Evolutionary conservation across 208 protist species (phyloP), one percentile per base, ranked within the genome.

Genomic region (Wallacemonas sp.): DNA sequence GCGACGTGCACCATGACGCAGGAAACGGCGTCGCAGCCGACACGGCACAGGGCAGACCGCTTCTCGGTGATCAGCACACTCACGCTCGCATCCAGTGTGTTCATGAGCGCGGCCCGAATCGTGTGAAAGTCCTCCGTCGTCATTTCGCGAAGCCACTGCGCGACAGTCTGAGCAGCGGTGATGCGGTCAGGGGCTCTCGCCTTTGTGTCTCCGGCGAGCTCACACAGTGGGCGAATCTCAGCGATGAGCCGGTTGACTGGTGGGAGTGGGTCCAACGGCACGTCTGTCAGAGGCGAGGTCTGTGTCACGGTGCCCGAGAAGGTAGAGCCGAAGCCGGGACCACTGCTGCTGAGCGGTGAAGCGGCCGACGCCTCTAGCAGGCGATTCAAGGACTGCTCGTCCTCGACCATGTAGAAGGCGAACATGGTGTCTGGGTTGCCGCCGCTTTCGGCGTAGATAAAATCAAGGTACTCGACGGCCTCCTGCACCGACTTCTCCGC

Each of bases 391-490:
- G 84, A 80, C n/a, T 46, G 50, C 32, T 75, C 78, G 50, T 93
- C 87, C 46, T 93, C 90, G 32, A 89, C 87, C 84, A 93, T 92
- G 69, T 93, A 95, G 24, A 95, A 84, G 42, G 71, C 67, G 34
- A 91, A 93, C 62, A 93, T 81, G 15, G 38, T 54, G 3, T 83
- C 74, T 17, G 67, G 44, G 59, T 78, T 73, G 57, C 78, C 78
- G 24, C 67, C 48, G 1, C 87, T 75, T 17, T 73, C 58, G 58
- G 44, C 50, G 55, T 85, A 33, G 30, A 96, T 91, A 63, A 77
- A 96, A 72, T 87, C 70, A 12, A 96, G 61, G 59, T 96, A 96
- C 73, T 96, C 85, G 33, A 89, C 66, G 33, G 76, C 72, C 53
- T 87, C 76, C 3, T 68, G 53, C 13, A 96, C 63, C 22, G 73